Conservation (phyloP, 1,284 basidiomycete species). For the Leucoagaricus sp. region DNA sequence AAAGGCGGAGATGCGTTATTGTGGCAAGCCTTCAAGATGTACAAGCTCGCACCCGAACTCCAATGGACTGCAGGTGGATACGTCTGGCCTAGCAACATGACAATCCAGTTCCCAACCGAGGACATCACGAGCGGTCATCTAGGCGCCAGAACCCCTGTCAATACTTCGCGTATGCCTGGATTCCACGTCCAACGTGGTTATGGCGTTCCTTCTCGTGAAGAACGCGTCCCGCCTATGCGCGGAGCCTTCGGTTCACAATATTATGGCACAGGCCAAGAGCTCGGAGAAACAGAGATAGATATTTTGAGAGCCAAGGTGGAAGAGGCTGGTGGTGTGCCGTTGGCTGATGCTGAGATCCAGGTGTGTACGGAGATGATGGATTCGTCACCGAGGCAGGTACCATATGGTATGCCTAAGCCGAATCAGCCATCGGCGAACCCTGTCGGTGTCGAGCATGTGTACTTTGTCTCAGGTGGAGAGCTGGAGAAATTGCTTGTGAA, state of each 20-base stretch:
- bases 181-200: slow-evolving; percentile 30
- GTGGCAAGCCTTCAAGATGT: slow-evolving; percentile 74
- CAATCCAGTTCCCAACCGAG: slow-evolving; percentile 61
- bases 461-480: slow-evolving; percentile 64
- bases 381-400: slow-evolving; percentile 19
- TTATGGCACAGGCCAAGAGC: slow-evolving; percentile 23
- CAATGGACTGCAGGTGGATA: slow-evolving; percentile 81
- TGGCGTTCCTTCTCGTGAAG: slow-evolving; percentile 19
- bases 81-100: slow-evolving; percentile 73
- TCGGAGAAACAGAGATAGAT: slow-evolving; percentile 45
- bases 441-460: slow-evolving; percentile 67
- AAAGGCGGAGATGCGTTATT: slow-evolving; percentile 75
- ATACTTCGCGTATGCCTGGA: slow-evolving; percentile 22
- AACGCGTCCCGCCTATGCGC: slow-evolving; percentile 35
- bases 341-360: slow-evolving; percentile 62
- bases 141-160: slow-evolving; percentile 18
- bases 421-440: slow-evolving; percentile 19
- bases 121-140: slow-evolving; percentile 33
- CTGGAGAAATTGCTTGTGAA: slow-evolving; percentile 76
- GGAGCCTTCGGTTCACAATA: slow-evolving; percentile 41
- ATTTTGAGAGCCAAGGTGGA: slow-evolving; percentile 57
- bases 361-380: slow-evolving; percentile 62
- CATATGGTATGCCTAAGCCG: slow-evolving; percentile 12
- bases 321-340: slow-evolving; percentile 64
- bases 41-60: slow-evolving; percentile 71